phyloP scores from a whole-genome alignment of 352 stramenopile genomes.

The Phytophthora uliginosa region DNA sequence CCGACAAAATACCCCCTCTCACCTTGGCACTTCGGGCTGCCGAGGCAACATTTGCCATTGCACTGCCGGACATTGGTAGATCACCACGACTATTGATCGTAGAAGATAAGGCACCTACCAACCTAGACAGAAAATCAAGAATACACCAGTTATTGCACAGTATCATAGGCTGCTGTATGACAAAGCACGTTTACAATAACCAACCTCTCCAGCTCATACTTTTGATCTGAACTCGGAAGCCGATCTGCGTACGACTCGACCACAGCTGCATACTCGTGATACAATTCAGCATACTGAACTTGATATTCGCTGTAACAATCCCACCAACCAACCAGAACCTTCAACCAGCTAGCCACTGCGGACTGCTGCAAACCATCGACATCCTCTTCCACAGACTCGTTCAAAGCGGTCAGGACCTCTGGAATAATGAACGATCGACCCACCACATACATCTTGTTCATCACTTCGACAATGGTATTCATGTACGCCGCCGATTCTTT shows the following conservation, averaged over 20 bases:
- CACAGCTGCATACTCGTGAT: not conserved
- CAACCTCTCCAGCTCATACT: not conserved
- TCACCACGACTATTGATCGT: not conserved
- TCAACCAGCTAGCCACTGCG: conserved; percentile 5
- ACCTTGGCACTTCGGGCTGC: too few species aligned
- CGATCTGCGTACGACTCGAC: not conserved
- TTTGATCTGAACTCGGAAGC: not conserved
- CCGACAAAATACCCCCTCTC: not conserved
- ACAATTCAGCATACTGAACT: conserved; percentile 1
- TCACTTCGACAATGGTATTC: not conserved
- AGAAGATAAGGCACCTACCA: not conserved
- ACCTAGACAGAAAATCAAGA: not conserved
- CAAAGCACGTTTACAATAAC: not conserved
- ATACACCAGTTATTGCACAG: not conserved
- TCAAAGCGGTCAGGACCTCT: not conserved
- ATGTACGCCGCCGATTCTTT: not conserved
- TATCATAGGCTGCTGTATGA: not conserved
- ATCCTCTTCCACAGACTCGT: conserved; percentile 1
- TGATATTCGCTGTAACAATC: not conserved
- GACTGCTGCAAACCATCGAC: not conserved
- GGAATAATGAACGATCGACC: not conserved
- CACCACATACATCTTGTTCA: not conserved
- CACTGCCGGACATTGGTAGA: not conserved
- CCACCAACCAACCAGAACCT: conserved; percentile 1
- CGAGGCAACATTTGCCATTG: not conserved